Percentiles rank a stretch among this genome's conserved stretches.
Conservation (phyloP, 208 protist genomes). For the Balamuthia mandrillaris region DNA sequence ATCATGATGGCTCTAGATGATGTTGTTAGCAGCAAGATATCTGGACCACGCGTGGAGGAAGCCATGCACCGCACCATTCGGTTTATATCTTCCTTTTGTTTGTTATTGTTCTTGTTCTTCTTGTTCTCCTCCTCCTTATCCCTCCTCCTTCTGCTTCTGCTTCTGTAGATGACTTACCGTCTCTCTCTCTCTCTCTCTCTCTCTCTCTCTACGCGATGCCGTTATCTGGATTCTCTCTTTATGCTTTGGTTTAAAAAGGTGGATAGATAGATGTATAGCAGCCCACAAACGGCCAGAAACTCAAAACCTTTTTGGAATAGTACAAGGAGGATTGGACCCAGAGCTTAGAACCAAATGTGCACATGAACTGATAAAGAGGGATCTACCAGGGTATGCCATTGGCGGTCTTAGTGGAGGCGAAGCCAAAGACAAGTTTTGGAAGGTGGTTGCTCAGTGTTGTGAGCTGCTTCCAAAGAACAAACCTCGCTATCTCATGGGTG, state of each 20-base stretch:
- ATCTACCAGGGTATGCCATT: slow-evolving; percentile 95
- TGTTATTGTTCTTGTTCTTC: not conserved
- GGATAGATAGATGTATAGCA: slow-evolving; percentile 93
- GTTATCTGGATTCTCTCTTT: too few species aligned
- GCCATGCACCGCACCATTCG: slow-evolving; percentile 38
- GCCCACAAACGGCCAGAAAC: slow-evolving; percentile 86
- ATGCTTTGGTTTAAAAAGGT: too few species aligned
- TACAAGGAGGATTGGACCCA: slow-evolving; percentile 93
- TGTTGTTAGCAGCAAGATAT: slow-evolving; percentile 45
- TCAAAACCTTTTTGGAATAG: slow-evolving; percentile 98
- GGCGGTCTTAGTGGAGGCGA: slow-evolving; percentile 97
- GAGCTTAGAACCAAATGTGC: slow-evolving; percentile 85
- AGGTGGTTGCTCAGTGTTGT: slow-evolving; percentile 85
- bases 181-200: too few species aligned
- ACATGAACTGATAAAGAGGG: slow-evolving; percentile 85
- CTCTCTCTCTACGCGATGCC: too few species aligned
- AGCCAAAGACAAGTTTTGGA: slow-evolving; percentile 86
- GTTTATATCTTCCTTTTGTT: not conserved
- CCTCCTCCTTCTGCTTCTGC: not conserved
- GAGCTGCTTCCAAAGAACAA: slow-evolving; percentile 73
- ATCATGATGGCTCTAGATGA: slow-evolving; percentile 95
- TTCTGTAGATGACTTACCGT: too few species aligned
- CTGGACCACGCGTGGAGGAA: slow-evolving; percentile 88
- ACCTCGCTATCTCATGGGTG: slow-evolving; percentile 98
- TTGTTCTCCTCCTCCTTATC: not conserved